Evolutionary conservation across 1,139 yeast species (phyloP).

Genomic region (Suhomyces choctaworum): DNA sequence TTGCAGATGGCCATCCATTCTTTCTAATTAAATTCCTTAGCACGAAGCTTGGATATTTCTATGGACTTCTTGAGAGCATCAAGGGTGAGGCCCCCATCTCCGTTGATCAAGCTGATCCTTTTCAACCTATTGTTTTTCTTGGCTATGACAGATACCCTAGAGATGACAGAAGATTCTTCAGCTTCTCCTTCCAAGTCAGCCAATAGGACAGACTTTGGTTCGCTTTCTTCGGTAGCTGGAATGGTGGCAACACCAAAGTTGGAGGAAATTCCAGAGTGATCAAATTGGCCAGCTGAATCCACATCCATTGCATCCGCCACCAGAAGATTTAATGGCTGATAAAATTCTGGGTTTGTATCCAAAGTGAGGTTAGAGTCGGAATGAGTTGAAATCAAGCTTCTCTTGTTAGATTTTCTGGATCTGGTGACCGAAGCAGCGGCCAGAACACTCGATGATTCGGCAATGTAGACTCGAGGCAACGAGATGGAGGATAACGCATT

Average conservation of each 20-base stretch:
- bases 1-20: too few relatives aligned
- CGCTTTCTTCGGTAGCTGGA: slow-evolving; percentile 31
- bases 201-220: slow-evolving; percentile 40
- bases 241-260: slow-evolving; percentile 63
- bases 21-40: slow-evolving; percentile 13
- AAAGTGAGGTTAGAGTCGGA: slow-evolving; percentile 31
- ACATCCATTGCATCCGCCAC: slow-evolving; percentile 18
- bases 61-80: slow-evolving; percentile 49
- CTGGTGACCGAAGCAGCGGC: slow-evolving; percentile 40
- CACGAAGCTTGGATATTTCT: slow-evolving; percentile 38
- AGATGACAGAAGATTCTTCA: slow-evolving; percentile 56
- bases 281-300: slow-evolving; percentile 11
- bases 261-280: slow-evolving; percentile 47
- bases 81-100: slow-evolving; percentile 39
- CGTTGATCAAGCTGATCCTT: slow-evolving; percentile 19
- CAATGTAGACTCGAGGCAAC: slow-evolving; percentile 67
- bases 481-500: slow-evolving; percentile 60
- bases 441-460: slow-evolving; percentile 33
- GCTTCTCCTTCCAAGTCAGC: slow-evolving; percentile 81
- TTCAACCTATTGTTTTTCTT: slow-evolving; percentile 20
- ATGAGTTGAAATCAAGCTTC: slow-evolving; percentile 23
- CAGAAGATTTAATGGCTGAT: slow-evolving; percentile 35
- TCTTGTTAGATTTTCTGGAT: slow-evolving; percentile 46
- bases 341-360: slow-evolving; percentile 27
- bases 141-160: slow-evolving; percentile 42